Conservation (phyloP, 1,139 yeast species). For the Geotrichum citri-aurantii region DNA sequence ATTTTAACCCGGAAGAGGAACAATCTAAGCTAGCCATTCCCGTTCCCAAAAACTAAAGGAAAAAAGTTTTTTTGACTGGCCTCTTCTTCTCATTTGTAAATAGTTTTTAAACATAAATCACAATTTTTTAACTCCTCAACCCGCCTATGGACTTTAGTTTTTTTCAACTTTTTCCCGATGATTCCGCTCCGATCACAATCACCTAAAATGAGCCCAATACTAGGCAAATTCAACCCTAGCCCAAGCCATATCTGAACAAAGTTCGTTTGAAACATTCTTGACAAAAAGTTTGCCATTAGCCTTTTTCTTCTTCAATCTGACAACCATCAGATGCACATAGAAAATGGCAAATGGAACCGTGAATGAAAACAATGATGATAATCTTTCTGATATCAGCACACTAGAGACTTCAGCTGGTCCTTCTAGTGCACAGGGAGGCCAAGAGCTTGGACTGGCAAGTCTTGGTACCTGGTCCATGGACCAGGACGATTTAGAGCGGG, state of each 20-base stretch:
- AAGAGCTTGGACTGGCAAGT: conserved; percentile 20
- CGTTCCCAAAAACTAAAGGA: conserved; percentile 2
- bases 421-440: background rate
- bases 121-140: background rate
- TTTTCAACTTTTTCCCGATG: background rate
- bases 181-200: background rate
- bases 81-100: conserved; percentile 6
- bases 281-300: background rate
- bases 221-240: background rate
- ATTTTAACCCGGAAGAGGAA: conserved; percentile 77
- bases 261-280: background rate
- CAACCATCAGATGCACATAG: background rate
- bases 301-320: background rate
- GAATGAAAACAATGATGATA: background rate
- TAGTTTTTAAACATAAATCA: conserved; percentile 10
- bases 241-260: background rate
- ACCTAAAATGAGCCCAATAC: background rate
- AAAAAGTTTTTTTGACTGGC: background rate
- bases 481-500: conserved; percentile 67
- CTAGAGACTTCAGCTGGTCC: background rate
- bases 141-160: background rate
- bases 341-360: background rate
- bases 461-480: conserved; percentile 44
- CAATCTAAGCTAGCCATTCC: conserved; percentile 37
- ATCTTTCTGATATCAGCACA: background rate